Base-by-base conservation (phyloP, 495 filamentous ascomycete species). In the Penicillium robsamsonii region DNA sequence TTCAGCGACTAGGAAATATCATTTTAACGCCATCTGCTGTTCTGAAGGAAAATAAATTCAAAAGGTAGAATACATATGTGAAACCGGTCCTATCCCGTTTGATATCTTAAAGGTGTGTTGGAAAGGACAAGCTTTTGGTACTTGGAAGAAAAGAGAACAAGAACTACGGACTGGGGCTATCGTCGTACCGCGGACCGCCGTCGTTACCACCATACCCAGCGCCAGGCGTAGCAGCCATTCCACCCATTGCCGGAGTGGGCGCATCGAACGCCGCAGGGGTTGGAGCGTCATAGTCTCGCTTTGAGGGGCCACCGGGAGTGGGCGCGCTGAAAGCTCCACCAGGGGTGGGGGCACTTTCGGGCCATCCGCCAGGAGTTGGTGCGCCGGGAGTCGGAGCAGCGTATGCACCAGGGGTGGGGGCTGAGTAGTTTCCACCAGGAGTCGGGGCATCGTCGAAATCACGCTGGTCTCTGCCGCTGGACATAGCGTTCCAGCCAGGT, bases 221-320 rank as follows among this genome's bases (percentile, higher is more conserved):
- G 11, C 88, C 90, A 3, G 91, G 91, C 0, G 90, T 93, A 66
- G 89, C 87, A 20, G 88, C 83, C 46, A 71, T 74, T 30, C 78
- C 77, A 33, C 82, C 84, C 64, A 88, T 90, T 0, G 85, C 91
- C 0, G 91, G 91, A 4, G 92, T 96, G 3, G 89, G 88, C 3
- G 89, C 89, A 53, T 85, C 83, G 56, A 76, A 83, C 1, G 81
- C 83, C 0, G 84, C 84, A 0, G 83, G 84, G 4, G 84, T 85
- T 9, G 81, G 73, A 1, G 83, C 84, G 17, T 84, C 81, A 30
- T 84, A 84, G 35, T 63, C 65, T 30, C 74, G 72, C 53, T 68
- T 75, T 25, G 68, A 66, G 8, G 65, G 66, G 6, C 70, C 72
- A 44, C 73, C 74, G 22, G 81, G 81, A 10, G 85, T 87, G 0